phyloP scores from a whole-genome alignment of 2,329 filamentous ascomycete species.

The Leptographium flavum region DNA sequence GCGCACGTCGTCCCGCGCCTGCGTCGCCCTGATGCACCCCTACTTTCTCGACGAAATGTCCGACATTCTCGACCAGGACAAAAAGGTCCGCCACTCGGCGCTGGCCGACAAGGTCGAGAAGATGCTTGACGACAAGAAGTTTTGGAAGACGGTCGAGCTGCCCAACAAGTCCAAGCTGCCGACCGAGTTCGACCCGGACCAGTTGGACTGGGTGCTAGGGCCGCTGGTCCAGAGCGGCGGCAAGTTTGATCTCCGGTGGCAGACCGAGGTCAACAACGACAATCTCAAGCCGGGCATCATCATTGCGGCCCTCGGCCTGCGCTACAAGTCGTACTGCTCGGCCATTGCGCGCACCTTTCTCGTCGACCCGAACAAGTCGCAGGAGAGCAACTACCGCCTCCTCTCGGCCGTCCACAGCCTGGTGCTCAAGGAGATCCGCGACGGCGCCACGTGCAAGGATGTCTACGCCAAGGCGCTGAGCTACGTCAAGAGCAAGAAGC shows the following conservation, averaged over 20 bases:
- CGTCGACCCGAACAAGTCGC: slow-evolving; percentile 90
- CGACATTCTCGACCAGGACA: slow-evolving; percentile 85
- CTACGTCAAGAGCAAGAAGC: slow-evolving; percentile 78
- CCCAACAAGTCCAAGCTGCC: slow-evolving; percentile 64
- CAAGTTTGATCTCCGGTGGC: slow-evolving; percentile 80
- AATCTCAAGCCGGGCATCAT: slow-evolving; percentile 85
- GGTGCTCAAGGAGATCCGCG: slow-evolving; percentile 81
- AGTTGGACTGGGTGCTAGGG: slow-evolving; percentile 88
- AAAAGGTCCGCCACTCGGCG: slow-evolving; percentile 83
- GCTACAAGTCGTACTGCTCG: slow-evolving; percentile 93
- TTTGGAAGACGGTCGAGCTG: slow-evolving; percentile 69
- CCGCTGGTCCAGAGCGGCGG: slow-evolving; percentile 91
- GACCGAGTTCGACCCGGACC: slow-evolving; percentile 69
- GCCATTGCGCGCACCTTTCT: slow-evolving; percentile 87
- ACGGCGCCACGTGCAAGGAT: slow-evolving; percentile 76
- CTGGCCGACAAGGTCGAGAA: slow-evolving; percentile 77
- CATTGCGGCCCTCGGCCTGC: slow-evolving; percentile 76
- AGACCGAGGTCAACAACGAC: slow-evolving; percentile 64
- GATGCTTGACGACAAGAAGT: slow-evolving; percentile 87
- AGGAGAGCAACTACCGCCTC: slow-evolving; percentile 89
- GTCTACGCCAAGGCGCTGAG: slow-evolving; percentile 77
- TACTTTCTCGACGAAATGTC: slow-evolving; percentile 99
- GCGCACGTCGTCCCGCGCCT: slow-evolving; percentile 86
- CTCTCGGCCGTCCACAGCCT: slow-evolving; percentile 71
- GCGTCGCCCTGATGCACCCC: slow-evolving; percentile 84